phyloP scores from a whole-genome alignment of 257 asterid genomes.

The Salvia miltiorrhiza region DNA sequence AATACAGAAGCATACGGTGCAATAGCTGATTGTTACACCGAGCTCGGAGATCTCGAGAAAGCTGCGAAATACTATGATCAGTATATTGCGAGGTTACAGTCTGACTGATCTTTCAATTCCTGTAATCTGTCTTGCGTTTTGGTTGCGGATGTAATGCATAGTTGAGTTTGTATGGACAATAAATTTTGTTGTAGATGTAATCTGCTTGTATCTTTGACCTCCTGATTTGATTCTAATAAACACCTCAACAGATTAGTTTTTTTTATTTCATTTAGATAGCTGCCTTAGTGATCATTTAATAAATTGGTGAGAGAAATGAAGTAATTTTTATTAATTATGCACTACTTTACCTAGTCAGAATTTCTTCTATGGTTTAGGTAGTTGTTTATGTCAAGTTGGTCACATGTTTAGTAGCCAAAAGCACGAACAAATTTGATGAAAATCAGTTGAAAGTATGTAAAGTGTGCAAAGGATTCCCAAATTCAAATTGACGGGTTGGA shows the following conservation, averaged over 20 bases:
- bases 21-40: constrained; percentile 96
- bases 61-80: constrained; percentile 91
- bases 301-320: not conserved
- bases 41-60: constrained; percentile 84
- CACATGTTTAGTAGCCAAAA: not conserved
- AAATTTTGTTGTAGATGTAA: constrained; percentile 21
- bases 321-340: not conserved
- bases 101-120: constrained; percentile 47
- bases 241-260: not conserved
- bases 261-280: too few relatives aligned
- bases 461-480: not conserved
- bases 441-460: not conserved
- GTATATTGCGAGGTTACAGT: constrained; percentile 80
- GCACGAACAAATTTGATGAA: not conserved
- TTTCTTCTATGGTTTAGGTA: not conserved
- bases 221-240: not conserved
- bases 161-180: constrained; percentile 17
- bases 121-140: not conserved
- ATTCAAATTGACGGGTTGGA: not conserved
- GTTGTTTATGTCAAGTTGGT: not conserved
- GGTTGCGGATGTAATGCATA: constrained; percentile 12
- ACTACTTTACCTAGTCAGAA: not conserved
- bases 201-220: constrained; percentile 7
- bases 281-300: not conserved
- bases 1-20: constrained; percentile 95